Conservation (phyloP, 169 alveolate species). For the Plasmodium vivax region DNA sequence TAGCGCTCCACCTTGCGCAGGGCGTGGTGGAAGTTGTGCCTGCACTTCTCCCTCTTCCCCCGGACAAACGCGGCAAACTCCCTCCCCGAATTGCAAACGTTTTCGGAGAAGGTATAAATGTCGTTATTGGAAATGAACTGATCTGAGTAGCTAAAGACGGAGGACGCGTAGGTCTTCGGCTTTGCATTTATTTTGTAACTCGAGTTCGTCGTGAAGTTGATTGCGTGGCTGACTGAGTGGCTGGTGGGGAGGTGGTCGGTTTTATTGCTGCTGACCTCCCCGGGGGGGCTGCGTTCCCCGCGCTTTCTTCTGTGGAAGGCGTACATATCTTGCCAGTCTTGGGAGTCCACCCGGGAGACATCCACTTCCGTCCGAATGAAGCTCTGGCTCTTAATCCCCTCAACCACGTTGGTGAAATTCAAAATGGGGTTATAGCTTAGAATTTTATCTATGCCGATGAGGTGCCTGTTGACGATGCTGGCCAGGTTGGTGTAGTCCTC, state of each 20-base stretch:
- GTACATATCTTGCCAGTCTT: conserved; percentile 42
- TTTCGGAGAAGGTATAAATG: conserved; percentile 54
- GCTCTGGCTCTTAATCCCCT: conserved; percentile 37
- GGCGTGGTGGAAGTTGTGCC: conserved; percentile 47
- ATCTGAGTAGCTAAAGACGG: conserved; percentile 56
- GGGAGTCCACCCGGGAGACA: not conserved
- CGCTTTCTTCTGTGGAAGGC: not conserved
- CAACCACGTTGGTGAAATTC: conserved; percentile 31
- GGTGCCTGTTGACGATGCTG: conserved; percentile 22
- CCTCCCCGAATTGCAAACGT: not conserved
- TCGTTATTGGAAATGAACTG: conserved; percentile 65
- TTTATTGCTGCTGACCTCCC: not conserved
- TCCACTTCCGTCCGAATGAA: conserved; percentile 29
- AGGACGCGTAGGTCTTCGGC: conserved; percentile 57
- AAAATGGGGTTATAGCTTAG: conserved; percentile 29
- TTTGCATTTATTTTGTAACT: conserved; percentile 3
- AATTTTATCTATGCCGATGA: conserved; percentile 36
- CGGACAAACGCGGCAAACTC: not conserved
- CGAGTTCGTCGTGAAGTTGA: conserved; percentile 18
- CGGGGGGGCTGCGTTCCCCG: not conserved
- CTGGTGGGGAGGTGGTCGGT: not conserved
- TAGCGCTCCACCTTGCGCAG: conserved; percentile 59
- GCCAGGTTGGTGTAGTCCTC: conserved; percentile 66
- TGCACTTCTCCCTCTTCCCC: conserved; percentile 28
- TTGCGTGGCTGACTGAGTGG: conserved; percentile 17